phyloP scores from a whole-genome alignment of 2,329 filamentous ascomycete species.

The Exophiala sp. region DNA sequence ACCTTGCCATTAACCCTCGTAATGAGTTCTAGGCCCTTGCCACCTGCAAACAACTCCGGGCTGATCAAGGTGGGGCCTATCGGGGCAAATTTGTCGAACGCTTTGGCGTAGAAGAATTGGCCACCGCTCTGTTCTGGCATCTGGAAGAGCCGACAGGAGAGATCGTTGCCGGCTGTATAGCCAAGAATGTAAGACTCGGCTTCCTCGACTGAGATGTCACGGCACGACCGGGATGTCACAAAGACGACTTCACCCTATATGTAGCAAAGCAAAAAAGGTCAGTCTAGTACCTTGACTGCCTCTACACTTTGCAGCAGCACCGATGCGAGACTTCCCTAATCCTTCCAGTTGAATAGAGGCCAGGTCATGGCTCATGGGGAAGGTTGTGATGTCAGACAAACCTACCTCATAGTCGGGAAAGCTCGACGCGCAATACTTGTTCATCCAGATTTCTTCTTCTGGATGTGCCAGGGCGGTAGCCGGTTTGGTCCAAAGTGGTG shows the following conservation, averaged over 20 bases:
- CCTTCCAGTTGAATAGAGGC: not conserved
- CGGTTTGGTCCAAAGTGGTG: conserved; percentile 36
- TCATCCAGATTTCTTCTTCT: conserved; percentile 27
- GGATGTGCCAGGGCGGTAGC: conserved; percentile 34
- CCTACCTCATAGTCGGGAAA: conserved; percentile 8
- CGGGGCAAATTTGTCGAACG: conserved; percentile 39
- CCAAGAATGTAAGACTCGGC: conserved; percentile 37
- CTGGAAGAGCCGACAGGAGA: conserved; percentile 37
- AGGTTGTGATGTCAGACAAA: not conserved
- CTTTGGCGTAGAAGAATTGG: conserved; percentile 40
- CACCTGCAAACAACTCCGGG: conserved; percentile 36
- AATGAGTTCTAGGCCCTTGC: conserved; percentile 29
- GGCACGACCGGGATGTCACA: conserved; percentile 4
- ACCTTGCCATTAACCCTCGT: conserved; percentile 45
- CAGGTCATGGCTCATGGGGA: not conserved
- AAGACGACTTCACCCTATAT: conserved; percentile 11
- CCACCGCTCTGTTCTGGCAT: conserved; percentile 31
- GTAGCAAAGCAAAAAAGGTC: not conserved
- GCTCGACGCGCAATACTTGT: conserved; percentile 3
- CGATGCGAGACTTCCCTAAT: not conserved
- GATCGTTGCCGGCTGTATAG: conserved; percentile 39
- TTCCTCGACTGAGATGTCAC: conserved; percentile 5
- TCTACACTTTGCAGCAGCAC: too few relatives aligned
- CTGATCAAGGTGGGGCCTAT: conserved; percentile 40
- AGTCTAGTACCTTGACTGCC: not conserved